phyloP scores from a whole-genome alignment of 352 stramenopile genomes.

The Phytophthora palmivora region DNA sequence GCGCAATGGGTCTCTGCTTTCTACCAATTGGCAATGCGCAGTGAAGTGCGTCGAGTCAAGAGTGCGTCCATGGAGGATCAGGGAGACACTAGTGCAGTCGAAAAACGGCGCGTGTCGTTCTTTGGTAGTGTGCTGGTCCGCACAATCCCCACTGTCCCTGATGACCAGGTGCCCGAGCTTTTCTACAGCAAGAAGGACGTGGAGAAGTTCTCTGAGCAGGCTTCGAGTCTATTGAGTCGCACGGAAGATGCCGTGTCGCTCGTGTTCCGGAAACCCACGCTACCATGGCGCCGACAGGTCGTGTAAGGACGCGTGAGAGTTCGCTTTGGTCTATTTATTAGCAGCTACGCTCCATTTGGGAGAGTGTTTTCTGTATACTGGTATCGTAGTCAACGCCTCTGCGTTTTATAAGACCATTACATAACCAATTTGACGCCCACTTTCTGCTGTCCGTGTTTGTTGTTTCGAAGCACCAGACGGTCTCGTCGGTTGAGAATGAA shows the following conservation, averaged over 20 bases:
- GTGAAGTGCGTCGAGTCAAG: slow-evolving; percentile 42
- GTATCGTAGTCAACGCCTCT: slow-evolving; percentile 10
- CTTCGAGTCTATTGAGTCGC: slow-evolving; percentile 54
- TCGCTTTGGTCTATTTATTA: slow-evolving; percentile 28
- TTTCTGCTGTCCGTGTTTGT: slow-evolving; percentile 5
- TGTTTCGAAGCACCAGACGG: slow-evolving; percentile 3
- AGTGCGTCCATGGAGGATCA: slow-evolving; percentile 39
- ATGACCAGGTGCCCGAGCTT: slow-evolving; percentile 60
- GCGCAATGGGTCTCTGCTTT: slow-evolving; percentile 73
- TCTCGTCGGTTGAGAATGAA: not conserved
- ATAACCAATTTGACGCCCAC: slow-evolving; percentile 21
- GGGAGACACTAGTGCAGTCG: slow-evolving; percentile 32
- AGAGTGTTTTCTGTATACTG: slow-evolving; percentile 21
- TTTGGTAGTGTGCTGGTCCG: slow-evolving; percentile 64
- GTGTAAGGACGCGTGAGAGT: slow-evolving; percentile 21
- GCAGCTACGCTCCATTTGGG: slow-evolving; percentile 20
- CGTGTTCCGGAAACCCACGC: slow-evolving; percentile 42
- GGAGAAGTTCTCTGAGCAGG: slow-evolving; percentile 63
- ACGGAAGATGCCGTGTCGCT: slow-evolving; percentile 62
- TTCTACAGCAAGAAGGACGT: slow-evolving; percentile 76
- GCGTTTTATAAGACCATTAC: slow-evolving; percentile 28
- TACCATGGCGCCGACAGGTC: slow-evolving; percentile 40
- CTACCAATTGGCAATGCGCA: slow-evolving; percentile 58
- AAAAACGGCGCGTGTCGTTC: slow-evolving; percentile 63
- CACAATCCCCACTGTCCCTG: slow-evolving; percentile 56